These are phyloP conservation scores for Yamadazyma paraphyllophila DNA, from an alignment of 805 yeast species.

Conservation along the genomic window DNA sequence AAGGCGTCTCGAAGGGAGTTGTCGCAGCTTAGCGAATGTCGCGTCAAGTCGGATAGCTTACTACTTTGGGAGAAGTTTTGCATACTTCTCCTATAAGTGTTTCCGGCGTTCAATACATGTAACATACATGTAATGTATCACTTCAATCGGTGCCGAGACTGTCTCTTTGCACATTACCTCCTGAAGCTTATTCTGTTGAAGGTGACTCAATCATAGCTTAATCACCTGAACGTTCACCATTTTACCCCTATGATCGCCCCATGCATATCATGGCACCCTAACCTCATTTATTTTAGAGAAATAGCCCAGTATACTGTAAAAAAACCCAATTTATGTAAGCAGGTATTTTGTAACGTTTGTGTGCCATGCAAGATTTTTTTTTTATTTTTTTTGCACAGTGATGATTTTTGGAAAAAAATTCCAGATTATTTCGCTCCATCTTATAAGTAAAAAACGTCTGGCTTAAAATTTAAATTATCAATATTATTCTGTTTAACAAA, in stretches of 20 bases:
- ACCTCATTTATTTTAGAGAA: neutral
- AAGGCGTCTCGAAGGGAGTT: too few relatives aligned
- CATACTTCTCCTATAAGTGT: too few relatives aligned
- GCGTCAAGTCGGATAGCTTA: too few relatives aligned
- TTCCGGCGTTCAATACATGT: too few relatives aligned
- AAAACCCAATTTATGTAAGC: constrained; percentile 1
- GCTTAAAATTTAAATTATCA: neutral
- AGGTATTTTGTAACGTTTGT: neutral
- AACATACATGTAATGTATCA: too few relatives aligned
- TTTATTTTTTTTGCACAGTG: neutral
- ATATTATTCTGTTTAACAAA: neutral
- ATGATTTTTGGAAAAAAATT: neutral
- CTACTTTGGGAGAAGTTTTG: too few relatives aligned
- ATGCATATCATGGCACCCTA: neutral
- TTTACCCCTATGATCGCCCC: constrained; percentile 1
- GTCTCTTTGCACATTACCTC: too few relatives aligned
- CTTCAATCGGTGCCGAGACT: too few relatives aligned
- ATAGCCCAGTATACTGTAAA: neutral
- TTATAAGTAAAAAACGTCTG: constrained; percentile 5
- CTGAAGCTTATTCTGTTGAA: too few relatives aligned
- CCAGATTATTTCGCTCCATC: constrained; percentile 1
- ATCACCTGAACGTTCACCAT: neutral
- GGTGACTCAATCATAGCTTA: neutral
- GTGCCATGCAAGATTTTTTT: neutral
- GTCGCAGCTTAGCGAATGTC: too few relatives aligned